Conservation (phyloP, 2,329 filamentous ascomycete species). For the Keithomyces neogunnii region DNA sequence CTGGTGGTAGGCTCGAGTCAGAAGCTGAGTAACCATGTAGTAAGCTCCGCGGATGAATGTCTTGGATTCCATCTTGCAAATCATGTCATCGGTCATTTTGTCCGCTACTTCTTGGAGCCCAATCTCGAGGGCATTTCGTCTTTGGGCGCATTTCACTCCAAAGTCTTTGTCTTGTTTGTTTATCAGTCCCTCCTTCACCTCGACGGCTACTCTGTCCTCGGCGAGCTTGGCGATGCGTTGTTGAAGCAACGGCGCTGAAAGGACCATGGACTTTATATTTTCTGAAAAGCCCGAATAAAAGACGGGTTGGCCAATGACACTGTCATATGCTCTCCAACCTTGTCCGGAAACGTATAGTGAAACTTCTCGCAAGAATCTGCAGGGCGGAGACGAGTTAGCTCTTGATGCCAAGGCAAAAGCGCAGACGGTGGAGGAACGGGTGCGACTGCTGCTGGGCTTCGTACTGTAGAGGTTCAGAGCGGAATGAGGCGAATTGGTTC, state of each 20-base stretch:
- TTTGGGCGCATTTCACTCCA: constrained; percentile 38
- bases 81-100: constrained; percentile 87
- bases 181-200: constrained; percentile 67
- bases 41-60: constrained; percentile 87
- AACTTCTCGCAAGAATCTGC: constrained; percentile 84
- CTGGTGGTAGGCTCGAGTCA: constrained; percentile 92
- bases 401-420: too few species aligned
- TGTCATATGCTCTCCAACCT: constrained; percentile 92
- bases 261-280: constrained; percentile 72
- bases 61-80: constrained; percentile 97
- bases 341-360: constrained; percentile 87
- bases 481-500: constrained; percentile 80
- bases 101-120: constrained; percentile 75
- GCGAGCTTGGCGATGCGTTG: constrained; percentile 70
- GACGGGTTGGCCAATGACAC: constrained; percentile 81
- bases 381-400: not conserved
- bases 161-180: constrained; percentile 47
- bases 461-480: constrained; percentile 56
- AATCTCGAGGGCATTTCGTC: constrained; percentile 57
- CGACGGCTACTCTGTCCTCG: constrained; percentile 61
- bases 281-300: constrained; percentile 91
- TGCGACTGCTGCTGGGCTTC: constrained; percentile 9
- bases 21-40: constrained; percentile 76
- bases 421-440: not conserved
- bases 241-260: constrained; percentile 68